These are phyloP conservation scores for Xylaria sp. DNA, from an alignment of 2,329 filamentous ascomycete genomes.

Conservation along the genomic window DNA sequence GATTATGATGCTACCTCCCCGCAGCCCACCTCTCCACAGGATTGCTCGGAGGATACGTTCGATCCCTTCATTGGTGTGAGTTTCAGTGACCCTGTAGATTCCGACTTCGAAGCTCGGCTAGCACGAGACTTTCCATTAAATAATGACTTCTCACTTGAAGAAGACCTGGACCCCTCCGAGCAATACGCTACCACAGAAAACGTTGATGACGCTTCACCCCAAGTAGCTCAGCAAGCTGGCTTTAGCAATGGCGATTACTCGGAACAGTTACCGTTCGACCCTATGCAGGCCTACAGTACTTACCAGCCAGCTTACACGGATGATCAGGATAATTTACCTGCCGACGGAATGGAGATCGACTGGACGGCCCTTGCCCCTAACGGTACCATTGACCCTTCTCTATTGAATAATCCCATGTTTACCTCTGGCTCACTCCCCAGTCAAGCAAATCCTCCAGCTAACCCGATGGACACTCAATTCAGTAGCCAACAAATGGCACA, in stretches of 20 bases:
- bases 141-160: slow-evolving; percentile 5
- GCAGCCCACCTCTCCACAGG: no score
- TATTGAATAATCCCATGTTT: neutral
- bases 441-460: neutral
- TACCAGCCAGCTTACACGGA: neutral
- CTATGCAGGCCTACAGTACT: neutral
- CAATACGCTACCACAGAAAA: no score
- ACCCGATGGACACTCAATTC: neutral
- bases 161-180: neutral
- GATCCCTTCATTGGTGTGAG: slow-evolving; percentile 10
- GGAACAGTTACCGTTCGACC: slow-evolving; percentile 4
- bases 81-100: slow-evolving; percentile 13
- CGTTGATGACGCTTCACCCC: neutral
- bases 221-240: neutral
- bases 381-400: neutral
- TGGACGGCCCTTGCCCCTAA: neutral
- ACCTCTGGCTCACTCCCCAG: neutral
- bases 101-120: slow-evolving; percentile 19
- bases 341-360: neutral
- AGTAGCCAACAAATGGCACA: neutral
- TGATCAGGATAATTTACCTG: neutral
- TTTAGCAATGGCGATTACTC: neutral
- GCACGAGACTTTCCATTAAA: slow-evolving; percentile 5
- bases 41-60: neutral
- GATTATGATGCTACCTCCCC: neutral